Conservation (phyloP, 768 basidiomycete species). For the Agrocybe chaxingu region DNA sequence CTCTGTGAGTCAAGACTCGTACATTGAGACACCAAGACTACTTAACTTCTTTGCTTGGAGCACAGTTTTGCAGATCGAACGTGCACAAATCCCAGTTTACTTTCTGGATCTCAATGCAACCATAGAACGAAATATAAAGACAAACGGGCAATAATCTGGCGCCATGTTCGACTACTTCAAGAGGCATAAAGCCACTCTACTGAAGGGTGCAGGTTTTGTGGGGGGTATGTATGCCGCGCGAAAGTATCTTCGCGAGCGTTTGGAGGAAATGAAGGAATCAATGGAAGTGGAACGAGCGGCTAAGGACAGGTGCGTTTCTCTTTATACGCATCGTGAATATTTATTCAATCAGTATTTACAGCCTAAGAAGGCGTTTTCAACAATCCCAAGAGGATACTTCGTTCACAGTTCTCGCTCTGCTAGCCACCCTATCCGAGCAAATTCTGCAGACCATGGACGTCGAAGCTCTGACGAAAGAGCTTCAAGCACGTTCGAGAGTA, state of each 20-base stretch:
- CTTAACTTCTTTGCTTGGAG: too few species aligned
- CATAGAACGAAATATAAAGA: too few species aligned
- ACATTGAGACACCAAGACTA: too few species aligned
- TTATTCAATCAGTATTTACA: constrained; percentile 22
- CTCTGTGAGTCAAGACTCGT: neutral
- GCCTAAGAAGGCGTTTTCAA: constrained; percentile 68
- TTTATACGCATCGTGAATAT: neutral
- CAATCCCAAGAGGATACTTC: constrained; percentile 76
- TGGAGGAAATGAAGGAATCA: constrained; percentile 65
- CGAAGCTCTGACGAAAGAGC: constrained; percentile 59
- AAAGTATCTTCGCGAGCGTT: constrained; percentile 54
- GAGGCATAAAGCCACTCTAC: constrained; percentile 22
- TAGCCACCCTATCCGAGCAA: constrained; percentile 64
- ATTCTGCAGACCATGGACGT: constrained; percentile 76
- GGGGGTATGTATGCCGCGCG: constrained; percentile 65
- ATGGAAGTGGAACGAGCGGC: constrained; percentile 61
- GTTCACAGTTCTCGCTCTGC: constrained; percentile 69
- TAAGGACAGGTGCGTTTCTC: constrained; percentile 58
- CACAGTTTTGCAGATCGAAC: too few species aligned
- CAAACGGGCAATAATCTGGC: too few species aligned
- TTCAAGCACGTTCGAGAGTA: constrained; percentile 34
- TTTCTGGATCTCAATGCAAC: too few species aligned
- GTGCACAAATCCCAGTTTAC: too few species aligned
- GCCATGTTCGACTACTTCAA: too few species aligned
- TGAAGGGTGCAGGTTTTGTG: constrained; percentile 46